phyloP scores from a whole-genome alignment of 352 stramenopile species.

The Pythium plurisporium region DNA sequence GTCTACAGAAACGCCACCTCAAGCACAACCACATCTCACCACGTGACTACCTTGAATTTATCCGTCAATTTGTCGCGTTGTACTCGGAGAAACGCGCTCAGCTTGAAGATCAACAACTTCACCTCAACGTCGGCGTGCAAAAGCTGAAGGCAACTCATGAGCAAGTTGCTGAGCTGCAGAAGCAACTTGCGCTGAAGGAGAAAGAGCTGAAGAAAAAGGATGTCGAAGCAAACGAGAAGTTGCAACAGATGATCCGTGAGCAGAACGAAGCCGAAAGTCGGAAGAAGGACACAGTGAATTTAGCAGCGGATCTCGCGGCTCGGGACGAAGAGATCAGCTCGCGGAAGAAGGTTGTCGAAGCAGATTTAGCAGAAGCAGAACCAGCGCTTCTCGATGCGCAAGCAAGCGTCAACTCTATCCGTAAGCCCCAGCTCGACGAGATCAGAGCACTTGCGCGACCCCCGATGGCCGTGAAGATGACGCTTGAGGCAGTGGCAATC shows the following conservation, averaged over 20 bases:
- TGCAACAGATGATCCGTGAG: conserved; percentile 98
- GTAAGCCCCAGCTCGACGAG: conserved; percentile 98
- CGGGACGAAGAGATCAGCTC: conserved; percentile 96
- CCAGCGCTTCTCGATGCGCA: conserved; percentile 96
- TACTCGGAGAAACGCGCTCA: conserved; percentile 91
- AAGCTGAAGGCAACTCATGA: conserved; percentile 98
- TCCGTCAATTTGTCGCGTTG: conserved; percentile 86
- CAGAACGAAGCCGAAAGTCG: conserved; percentile 97
- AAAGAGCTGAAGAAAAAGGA: conserved; percentile 96
- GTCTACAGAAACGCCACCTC: conserved; percentile 81
- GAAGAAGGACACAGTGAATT: conserved; percentile 95
- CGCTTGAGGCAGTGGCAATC: conserved; percentile 95
- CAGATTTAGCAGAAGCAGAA: conserved; percentile 96
- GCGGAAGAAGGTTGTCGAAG: conserved; percentile 93
- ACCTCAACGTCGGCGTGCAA: conserved; percentile 97
- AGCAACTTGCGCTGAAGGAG: conserved; percentile 92
- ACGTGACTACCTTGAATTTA: conserved; percentile 92
- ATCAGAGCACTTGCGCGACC: conserved; percentile 95
- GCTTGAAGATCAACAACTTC: conserved; percentile 95
- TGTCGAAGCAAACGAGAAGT: conserved; percentile 95
- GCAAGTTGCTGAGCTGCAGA: conserved; percentile 92
- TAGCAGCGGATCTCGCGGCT: conserved; percentile 92
- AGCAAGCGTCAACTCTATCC: conserved; percentile 96
- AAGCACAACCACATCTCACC: conserved; percentile 90
- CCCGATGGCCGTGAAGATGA: conserved; percentile 95